phyloP scores from a whole-genome alignment of 2,329 filamentous ascomycete genomes.

The Lecanoromycetidae sp. region DNA sequence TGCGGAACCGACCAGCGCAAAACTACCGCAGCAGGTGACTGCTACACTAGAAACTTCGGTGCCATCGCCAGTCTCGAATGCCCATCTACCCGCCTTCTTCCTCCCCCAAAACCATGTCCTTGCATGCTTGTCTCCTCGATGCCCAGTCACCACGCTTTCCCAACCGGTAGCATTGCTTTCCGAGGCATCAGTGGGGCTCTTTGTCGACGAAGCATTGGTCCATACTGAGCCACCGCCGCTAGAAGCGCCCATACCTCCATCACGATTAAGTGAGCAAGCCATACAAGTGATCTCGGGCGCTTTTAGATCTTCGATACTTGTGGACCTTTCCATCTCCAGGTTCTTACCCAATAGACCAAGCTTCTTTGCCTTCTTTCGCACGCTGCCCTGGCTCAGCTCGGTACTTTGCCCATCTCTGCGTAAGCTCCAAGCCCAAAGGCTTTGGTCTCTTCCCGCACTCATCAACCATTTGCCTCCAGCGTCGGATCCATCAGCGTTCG shows the following conservation, averaged over 20 bases:
- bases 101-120: slow-evolving; percentile 98
- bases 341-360: slow-evolving; percentile 48
- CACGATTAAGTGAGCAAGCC: slow-evolving; percentile 81
- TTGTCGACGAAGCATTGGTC: slow-evolving; percentile 60
- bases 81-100: slow-evolving; percentile 86
- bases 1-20: slow-evolving; percentile 77
- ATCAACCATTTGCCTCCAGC: slow-evolving; percentile 86
- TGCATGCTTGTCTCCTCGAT: slow-evolving; percentile 70
- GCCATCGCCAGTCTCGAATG: slow-evolving; percentile 73
- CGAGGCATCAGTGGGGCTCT: slow-evolving; percentile 54
- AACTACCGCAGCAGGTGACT: slow-evolving; percentile 84
- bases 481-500: slow-evolving; percentile 80
- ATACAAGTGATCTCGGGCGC: slow-evolving; percentile 86
- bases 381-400: slow-evolving; percentile 81
- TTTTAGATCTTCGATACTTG: slow-evolving; percentile 47
- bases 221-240: slow-evolving; percentile 69
- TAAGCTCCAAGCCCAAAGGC: slow-evolving; percentile 92
- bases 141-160: slow-evolving; percentile 93
- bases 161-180: slow-evolving; percentile 73
- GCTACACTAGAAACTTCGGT: slow-evolving; percentile 72
- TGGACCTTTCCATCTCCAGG: slow-evolving; percentile 9
- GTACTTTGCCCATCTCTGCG: slow-evolving; percentile 87
- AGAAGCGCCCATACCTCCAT: slow-evolving; percentile 81
- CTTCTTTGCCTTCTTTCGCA: slow-evolving; percentile 76
- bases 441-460: slow-evolving; percentile 78